Evolutionary conservation across 2,329 filamentous ascomycete species (phyloP), one percentile per base, ranked within the genome.

Genomic region (Cytospora leucostoma): DNA sequence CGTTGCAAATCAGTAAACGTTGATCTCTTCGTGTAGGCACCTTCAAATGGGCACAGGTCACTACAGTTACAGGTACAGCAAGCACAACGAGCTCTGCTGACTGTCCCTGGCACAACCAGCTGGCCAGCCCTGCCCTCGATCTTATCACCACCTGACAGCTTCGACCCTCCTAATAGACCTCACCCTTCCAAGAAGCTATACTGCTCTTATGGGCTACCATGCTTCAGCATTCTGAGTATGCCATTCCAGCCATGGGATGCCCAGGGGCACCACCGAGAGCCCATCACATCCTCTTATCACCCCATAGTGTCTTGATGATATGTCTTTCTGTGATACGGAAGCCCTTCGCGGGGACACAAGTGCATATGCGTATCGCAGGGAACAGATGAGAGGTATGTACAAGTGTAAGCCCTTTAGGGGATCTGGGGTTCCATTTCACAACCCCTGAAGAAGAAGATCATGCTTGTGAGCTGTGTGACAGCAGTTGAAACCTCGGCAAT

Each of bases 401-500:
- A 47, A 47, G 5, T 47, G 5, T 7, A 47, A 21, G 8, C 27
- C 7, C n/a, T 21, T 10, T 17, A 21, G 44, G 44, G 7, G n/a
- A 11, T 47, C 8, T 12, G 19, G 7, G n/a, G n/a, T 47, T 3
- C 44, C 44, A 47, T 47, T n/a, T 21, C 12, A 47, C 35, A 7
- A 6, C 51, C 51, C 55, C 32, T 50, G 37, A 32, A 38, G 6
- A n/a, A 56, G 40, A 34, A 27, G 15, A 19, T 12, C 55, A 49
- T 12, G 34, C 40, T 47, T 47, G 51, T 65, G 63, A 34, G 44
- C 35, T 53, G 59, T 65, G 40, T 59, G 51, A 65, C 63, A 37
- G 32, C n/a, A 17, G 17, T 49, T 59, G 51, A 56, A 65, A 65
- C 51, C n/a, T 11, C 19, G 12, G 19, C 21, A 15, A 55, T 27